Evolutionary conservation across 495 filamentous ascomycete genomes (phyloP).

Genomic region (Neurospora sp.): DNA sequence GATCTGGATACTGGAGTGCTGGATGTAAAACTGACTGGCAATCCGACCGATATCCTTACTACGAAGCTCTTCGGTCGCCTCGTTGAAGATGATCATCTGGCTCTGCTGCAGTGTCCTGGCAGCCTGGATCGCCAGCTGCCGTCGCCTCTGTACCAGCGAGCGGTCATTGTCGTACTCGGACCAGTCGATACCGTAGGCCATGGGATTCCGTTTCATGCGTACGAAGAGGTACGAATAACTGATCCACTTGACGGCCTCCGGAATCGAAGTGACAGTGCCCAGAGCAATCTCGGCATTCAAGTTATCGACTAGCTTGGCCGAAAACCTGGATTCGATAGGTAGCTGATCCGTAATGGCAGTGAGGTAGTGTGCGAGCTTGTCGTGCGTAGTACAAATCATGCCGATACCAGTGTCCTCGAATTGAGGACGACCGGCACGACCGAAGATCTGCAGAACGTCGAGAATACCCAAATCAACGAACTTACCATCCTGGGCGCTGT

Average conservation of each 20-base stretch:
- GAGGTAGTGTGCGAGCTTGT: slow-evolving; percentile 88
- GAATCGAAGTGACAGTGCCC: slow-evolving; percentile 90
- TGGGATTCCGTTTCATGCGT: slow-evolving; percentile 84
- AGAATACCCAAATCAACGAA: slow-evolving; percentile 95
- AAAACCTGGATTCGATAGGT: slow-evolving; percentile 92
- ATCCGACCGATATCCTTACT: slow-evolving; percentile 94
- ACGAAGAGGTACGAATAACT: slow-evolving; percentile 97
- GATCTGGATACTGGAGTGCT: slow-evolving; percentile 84
- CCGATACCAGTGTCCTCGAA: slow-evolving; percentile 94
- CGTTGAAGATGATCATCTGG: slow-evolving; percentile 99
- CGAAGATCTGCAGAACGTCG: slow-evolving; percentile 97
- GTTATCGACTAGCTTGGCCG: slow-evolving; percentile 84
- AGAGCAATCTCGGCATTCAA: slow-evolving; percentile 91
- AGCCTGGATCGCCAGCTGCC: slow-evolving; percentile 77
- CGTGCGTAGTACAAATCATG: slow-evolving; percentile 90
- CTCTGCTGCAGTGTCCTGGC: slow-evolving; percentile 75
- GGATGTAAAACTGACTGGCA: slow-evolving; percentile 92
- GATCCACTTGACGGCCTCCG: slow-evolving; percentile 91
- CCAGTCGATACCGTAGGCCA: slow-evolving; percentile 93
- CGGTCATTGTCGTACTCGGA: slow-evolving; percentile 83
- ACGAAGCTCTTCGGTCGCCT: slow-evolving; percentile 77
- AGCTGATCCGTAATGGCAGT: slow-evolving; percentile 89
- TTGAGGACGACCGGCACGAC: slow-evolving; percentile 92
- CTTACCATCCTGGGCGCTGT: slow-evolving; percentile 91
- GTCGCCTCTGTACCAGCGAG: slow-evolving; percentile 66